Evolutionary conservation across 805 yeast species (phyloP), one percentile per base, ranked within the genome.

Genomic region (Zygoascus tannicola): DNA sequence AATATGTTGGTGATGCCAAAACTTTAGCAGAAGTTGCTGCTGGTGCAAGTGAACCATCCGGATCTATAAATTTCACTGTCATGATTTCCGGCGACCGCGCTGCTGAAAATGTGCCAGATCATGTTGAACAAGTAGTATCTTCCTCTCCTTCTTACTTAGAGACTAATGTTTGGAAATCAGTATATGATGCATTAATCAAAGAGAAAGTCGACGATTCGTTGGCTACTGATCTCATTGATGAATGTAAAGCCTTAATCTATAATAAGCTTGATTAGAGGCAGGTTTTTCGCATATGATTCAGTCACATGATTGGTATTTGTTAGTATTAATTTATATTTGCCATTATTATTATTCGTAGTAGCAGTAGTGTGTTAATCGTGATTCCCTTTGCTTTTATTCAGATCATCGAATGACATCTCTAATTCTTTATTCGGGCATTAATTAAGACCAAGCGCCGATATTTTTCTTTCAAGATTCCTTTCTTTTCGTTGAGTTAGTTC

Each of bases 1-100:
- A 77, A 58, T 84, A 79, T 5, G 60, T 77, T 18, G 74, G 71
- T 32, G 84, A 80, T 55, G 60, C 75, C 3, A 56, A 71, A 3
- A 47, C 66, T 3, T 44, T 78, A 18, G 56, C 56, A 4, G 63
- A 62, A 22, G 35, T 52, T 23, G 46, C 56, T 22, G 15, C 23
- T 7, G 40, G 22, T 8, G 55, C 47, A 3, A 56, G 55, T 16
- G 52, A 57, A 32, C 57, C 59, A 42, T 54, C 53, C 18, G 51
- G 56, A 35, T 56, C 60, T 41, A 56, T 71, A 3, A 54, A 64
- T 3, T 61, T 75, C 41, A 73, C 67, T 43, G 74, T 72, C 2
- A 68, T 75, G 73, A 58, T 71, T 3, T 47, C 56, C 12, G 30
- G 30, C 7, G 30, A 26, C 7, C 7, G 12, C 10, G 30, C 10